Base-by-base conservation (phyloP, 2,329 filamentous ascomycete species). In the Plenodomus biglobosus region DNA sequence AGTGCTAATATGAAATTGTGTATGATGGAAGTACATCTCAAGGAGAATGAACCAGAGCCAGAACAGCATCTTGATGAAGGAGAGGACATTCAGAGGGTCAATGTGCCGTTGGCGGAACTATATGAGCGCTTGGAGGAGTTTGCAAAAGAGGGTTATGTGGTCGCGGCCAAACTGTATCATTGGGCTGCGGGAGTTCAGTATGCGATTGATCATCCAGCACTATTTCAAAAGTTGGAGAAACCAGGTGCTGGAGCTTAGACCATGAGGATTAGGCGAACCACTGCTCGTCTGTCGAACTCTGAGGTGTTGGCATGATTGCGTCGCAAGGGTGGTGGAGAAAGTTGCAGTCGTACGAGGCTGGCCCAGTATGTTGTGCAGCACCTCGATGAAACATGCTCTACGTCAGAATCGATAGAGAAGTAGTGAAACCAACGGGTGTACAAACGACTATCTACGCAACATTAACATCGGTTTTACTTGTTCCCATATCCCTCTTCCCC, bases 41-140 rank as follows among this genome's bases (percentile, higher is more conserved):
- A 59, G 1, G 59, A 63, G 40, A 52, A 48, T 0, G 61, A 62
- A 4, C 36, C 43, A 15, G 55, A 59, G 49, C 61, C 61, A 1
- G 62, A 63, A 42, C 62, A 65, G 54, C 58, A 64, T 52, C 32
- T 65, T 21, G 62, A 65, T 24, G 62, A 65, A 27, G 61, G 62
- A 0, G 62, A 65, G 50, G 61, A 64, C 38, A 65, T 65, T 38
- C 52, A 64, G 52, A 38, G 62, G n/a, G 58, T 65, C 0, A 56
- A 55, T 46, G 51, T 65, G 5, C 62, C 62, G 22, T 37, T 65
- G 39, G 44, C 43, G 2, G 61, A 64, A 38, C 19, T 65, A 32
- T 65, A 60, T 49, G 54, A 47, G 7, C 37, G 52, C 36, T 38
- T 65, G 42, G 62, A 59, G 39, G 51, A 52, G 41, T 65, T 57